Percentiles rank a stretch among this genome's conserved stretches.
Evolutionary conservation across 164 flowering plant genomes (phyloP).

Genomic region (Houttuynia cordata): DNA sequence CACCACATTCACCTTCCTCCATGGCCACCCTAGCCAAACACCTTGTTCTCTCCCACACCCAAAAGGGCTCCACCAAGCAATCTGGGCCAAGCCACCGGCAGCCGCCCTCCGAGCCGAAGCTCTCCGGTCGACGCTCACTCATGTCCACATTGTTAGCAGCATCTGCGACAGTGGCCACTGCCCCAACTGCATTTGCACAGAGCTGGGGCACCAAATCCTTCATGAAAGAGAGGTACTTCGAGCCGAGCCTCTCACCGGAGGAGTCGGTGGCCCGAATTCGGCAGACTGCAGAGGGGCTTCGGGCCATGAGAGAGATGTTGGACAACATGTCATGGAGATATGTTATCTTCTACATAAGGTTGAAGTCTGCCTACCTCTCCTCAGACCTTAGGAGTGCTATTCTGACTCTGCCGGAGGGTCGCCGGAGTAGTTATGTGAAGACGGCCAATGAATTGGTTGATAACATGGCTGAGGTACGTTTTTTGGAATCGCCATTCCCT

Average conservation of each 20-base stretch:
- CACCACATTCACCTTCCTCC: not conserved
- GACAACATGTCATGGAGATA: constrained; percentile 84
- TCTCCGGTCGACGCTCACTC: constrained; percentile 17
- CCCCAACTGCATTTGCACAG: constrained; percentile 39
- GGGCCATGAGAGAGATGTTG: constrained; percentile 63
- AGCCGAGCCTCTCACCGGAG: constrained; percentile 74
- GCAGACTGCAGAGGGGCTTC: constrained; percentile 77
- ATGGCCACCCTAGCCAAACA: constrained; percentile 7
- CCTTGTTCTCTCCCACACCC: not conserved
- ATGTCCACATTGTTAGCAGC: constrained; percentile 24
- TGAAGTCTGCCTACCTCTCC: constrained; percentile 53
- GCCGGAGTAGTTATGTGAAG: constrained; percentile 32
- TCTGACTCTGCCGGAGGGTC: constrained; percentile 39
- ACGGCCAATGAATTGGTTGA: constrained; percentile 67
- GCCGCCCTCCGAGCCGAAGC: not conserved
- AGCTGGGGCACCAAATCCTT: constrained; percentile 80
- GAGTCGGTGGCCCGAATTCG: constrained; percentile 66
- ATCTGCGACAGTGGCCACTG: constrained; percentile 16
- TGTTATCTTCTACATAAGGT: constrained; percentile 58
- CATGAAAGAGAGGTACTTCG: constrained; percentile 42
- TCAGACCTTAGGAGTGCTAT: constrained; percentile 62
- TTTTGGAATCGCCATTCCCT: not conserved
- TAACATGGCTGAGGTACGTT: constrained; percentile 66
- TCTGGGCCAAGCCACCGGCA: not conserved
- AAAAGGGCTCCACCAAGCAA: not conserved